Conservation (phyloP, 2,329 filamentous ascomycete species). For the Dichotomopilus funicola region DNA sequence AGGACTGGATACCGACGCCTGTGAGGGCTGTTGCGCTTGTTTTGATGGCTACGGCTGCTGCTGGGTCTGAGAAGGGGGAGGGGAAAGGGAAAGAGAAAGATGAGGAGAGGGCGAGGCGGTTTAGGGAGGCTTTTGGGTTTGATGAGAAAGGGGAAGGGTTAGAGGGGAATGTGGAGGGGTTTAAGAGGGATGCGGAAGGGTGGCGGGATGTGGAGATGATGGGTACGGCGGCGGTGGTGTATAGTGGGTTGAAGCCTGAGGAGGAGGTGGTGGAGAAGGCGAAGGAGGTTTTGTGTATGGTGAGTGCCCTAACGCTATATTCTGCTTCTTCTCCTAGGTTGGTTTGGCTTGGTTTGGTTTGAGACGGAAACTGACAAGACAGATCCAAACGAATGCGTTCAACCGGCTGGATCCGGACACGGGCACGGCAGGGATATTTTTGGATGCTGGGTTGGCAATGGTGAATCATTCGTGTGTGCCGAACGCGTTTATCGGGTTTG, state of each 20-base stretch:
- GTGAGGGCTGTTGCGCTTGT: conserved; percentile 49
- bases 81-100: conserved; percentile 23
- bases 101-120: conserved; percentile 11
- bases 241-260: conserved; percentile 34
- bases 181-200: conserved; percentile 29
- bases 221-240: conserved; percentile 44
- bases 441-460: conserved; percentile 52
- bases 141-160: conserved; percentile 24
- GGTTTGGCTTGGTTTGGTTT: background rate
- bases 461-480: conserved; percentile 57
- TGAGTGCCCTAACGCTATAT: conserved; percentile 23
- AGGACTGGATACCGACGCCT: conserved; percentile 44
- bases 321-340: background rate
- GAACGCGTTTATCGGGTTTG: conserved; percentile 52
- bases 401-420: conserved; percentile 48
- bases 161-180: conserved; percentile 41
- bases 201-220: conserved; percentile 46
- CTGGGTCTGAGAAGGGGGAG: background rate
- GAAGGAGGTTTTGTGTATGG: conserved; percentile 48
- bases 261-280: conserved; percentile 35
- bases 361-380: conserved; percentile 12
- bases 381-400: conserved; percentile 59
- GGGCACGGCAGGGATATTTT: conserved; percentile 47
- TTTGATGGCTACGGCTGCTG: conserved; percentile 35
- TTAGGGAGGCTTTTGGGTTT: conserved; percentile 29